Base-by-base conservation (phyloP, 257 asterid genomes). In the Gynochthodes officinalis region DNA sequence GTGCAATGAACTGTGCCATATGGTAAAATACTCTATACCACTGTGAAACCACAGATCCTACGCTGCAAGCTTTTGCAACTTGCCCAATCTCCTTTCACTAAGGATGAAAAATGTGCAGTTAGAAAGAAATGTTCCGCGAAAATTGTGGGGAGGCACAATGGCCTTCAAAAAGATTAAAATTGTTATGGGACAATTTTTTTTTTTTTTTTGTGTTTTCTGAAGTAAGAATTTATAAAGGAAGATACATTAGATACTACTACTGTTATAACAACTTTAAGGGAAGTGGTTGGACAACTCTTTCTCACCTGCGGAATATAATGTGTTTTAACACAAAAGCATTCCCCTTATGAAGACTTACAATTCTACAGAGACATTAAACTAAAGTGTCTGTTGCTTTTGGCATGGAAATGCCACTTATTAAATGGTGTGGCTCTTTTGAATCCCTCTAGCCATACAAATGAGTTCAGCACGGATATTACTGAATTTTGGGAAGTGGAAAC, bases 231-330 rank as follows among this genome's bases (percentile, higher is more conserved):
- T 7, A 4, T 11, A 37, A 37, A 62, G 18, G 67, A 25, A 33
- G 48, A 69, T 52, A 5, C 28, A 73, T 16, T 35, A n/a, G 32
- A 50, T 28, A 43, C 50, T 67, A 67, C 28, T 43, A 44, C 67
- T 58, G 64, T 25, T 75, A 62, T 75, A 66, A 67, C 70, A 67
- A 75, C 63, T 52, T 11, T 28, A 46, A 55, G 53, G 18, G 69
- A 57, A 70, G 78, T 75, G 62, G 74, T 67, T 59, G 78, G 78
- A 37, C 74, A 32, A 75, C 70, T 75, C 70, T 44, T 18, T 66
- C 68, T 23, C 49, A 70, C 74, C 62, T 54, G 32, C 39, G 33
- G 65, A 30, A 70, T 39, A 19, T 25, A n/a, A 30, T 35, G 63
- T 35, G 43, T 69, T 53, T 74, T 60, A 53, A 23, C 28, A 35